phyloP scores from a whole-genome alignment of 441 rosid species.

The Adansonia madagascariensis region DNA sequence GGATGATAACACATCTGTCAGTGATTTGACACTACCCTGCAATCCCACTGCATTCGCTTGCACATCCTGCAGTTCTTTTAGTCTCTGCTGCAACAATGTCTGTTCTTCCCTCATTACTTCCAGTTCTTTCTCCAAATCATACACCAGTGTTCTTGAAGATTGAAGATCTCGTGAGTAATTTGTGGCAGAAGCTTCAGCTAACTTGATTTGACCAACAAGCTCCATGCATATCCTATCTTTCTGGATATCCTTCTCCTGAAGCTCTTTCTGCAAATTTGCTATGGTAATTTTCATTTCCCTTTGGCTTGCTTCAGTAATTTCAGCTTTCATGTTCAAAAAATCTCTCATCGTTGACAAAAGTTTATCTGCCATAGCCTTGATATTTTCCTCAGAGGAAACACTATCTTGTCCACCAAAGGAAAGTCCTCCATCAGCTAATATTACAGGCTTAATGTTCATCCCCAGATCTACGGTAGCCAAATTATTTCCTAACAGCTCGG shows the following conservation, averaged over 20 bases:
- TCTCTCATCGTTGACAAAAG: conserved; percentile 56
- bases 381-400: conserved; percentile 61
- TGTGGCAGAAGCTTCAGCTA: conserved; percentile 81
- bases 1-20: conserved; percentile 63
- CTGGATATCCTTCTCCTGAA: conserved; percentile 92
- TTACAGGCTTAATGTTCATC: conserved; percentile 42
- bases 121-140: conserved; percentile 68
- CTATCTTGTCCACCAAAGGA: conserved; percentile 35
- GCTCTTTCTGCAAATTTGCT: conserved; percentile 82
- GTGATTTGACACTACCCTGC: conserved; percentile 60
- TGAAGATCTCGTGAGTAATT: conserved; percentile 70
- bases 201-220: conserved; percentile 89
- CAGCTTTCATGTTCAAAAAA: conserved; percentile 54
- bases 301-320: conserved; percentile 52
- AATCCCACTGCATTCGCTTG: conserved; percentile 54
- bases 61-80: conserved; percentile 67
- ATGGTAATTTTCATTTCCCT: conserved; percentile 78
- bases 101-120: conserved; percentile 53
- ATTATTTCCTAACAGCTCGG: conserved; percentile 50
- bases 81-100: conserved; percentile 56
- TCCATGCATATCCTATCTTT: conserved; percentile 85
- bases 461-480: conserved; percentile 35
- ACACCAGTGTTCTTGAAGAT: conserved; percentile 54
- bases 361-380: conserved; percentile 61
- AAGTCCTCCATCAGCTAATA: conserved; percentile 33